phyloP scores from a whole-genome alignment of 495 filamentous ascomycete species.

The Pyronema omphalodes region DNA sequence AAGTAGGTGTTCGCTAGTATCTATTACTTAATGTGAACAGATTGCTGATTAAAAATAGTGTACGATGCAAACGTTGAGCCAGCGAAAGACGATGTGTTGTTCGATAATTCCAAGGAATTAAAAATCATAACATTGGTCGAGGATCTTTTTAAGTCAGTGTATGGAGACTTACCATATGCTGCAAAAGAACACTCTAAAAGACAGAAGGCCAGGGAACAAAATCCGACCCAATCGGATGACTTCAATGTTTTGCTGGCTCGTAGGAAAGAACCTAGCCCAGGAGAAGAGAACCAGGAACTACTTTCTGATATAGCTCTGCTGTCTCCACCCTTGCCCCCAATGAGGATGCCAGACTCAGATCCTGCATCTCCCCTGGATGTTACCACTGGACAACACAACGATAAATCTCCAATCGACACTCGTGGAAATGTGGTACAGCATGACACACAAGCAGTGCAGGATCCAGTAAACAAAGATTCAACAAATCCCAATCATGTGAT shows the following conservation, averaged over 20 bases:
- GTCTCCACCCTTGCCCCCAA: too few species aligned
- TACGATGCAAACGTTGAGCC: conserved; percentile 89
- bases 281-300: not conserved
- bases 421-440: not conserved
- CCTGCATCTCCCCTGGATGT: not conserved
- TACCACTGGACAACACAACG: not conserved
- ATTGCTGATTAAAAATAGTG: not conserved
- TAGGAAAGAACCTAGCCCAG: conserved; percentile 7
- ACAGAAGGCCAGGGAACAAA: not conserved
- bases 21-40: not conserved
- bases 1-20: conserved; percentile 25
- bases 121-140: conserved; percentile 36
- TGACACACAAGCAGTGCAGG: not conserved
- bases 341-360: not conserved
- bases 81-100: conserved; percentile 73
- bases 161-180: conserved; percentile 28
- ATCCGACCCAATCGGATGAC: not conserved
- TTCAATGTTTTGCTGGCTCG: conserved; percentile 25
- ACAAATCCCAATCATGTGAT: too few species aligned
- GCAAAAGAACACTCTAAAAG: not conserved
- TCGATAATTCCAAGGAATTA: conserved; percentile 36
- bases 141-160: conserved; percentile 36
- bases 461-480: too few species aligned
- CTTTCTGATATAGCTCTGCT: too few species aligned
- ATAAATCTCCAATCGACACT: not conserved